A percentile compares a stretch with the other conserved stretches of the same genome.
Conservation (phyloP, 225 moss, liverwort and hornwort genomes). For the Bryoerythrophyllum caledonicum region DNA sequence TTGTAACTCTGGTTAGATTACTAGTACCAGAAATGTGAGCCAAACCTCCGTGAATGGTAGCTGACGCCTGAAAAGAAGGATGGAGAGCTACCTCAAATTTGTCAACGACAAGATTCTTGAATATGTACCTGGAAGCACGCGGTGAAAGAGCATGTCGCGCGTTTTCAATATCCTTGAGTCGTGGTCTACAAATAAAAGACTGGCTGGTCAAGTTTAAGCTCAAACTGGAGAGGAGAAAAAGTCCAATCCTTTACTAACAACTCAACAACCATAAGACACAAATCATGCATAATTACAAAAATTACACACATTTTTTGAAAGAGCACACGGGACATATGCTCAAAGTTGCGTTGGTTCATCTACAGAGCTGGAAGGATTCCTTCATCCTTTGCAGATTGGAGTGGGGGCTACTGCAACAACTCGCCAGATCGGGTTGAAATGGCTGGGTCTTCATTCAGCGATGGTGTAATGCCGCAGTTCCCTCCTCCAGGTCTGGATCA, state of each 20-base stretch:
- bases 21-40: no score
- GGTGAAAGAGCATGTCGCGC: no score
- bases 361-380: background rate
- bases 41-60: no score
- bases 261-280: background rate
- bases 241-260: background rate
- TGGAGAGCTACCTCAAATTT: background rate
- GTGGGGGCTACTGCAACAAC: background rate
- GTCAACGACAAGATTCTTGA: background rate
- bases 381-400: background rate
- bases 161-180: background rate
- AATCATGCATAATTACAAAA: background rate
- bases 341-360: no score
- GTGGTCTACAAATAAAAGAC: background rate
- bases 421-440: background rate
- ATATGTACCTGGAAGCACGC: background rate
- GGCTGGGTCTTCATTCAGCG: background rate
- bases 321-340: background rate
- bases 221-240: background rate
- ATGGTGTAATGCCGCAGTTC: no score
- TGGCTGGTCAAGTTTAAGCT: no score
- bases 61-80: no score
- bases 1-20: no score
- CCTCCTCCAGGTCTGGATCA: background rate
- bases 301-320: background rate